These are phyloP conservation scores for Diaporthe nobilis DNA, from an alignment of 2,329 filamentous ascomycete genomes.

Conservation along the genomic window DNA sequence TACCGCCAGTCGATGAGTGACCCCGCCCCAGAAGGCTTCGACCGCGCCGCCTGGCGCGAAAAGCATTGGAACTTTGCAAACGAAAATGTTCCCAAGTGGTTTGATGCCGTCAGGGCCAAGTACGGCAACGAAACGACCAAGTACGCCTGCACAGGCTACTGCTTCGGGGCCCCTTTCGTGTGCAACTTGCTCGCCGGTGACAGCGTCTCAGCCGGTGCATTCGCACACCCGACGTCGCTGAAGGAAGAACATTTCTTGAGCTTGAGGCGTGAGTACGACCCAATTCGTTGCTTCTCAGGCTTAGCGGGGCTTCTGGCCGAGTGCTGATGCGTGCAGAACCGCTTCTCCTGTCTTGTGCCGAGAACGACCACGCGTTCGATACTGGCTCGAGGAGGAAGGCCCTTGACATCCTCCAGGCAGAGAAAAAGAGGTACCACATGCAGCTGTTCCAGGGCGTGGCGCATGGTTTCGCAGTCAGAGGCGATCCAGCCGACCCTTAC, in stretches of 20 bases:
- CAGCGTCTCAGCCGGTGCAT: conserved; percentile 59
- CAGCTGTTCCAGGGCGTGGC: conserved; percentile 73
- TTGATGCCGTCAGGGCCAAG: conserved; percentile 52
- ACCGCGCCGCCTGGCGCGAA: conserved; percentile 62
- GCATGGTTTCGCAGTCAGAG: conserved; percentile 76
- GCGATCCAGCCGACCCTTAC: conserved; percentile 61
- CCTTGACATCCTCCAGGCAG: conserved; percentile 57
- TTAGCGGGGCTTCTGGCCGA: background rate
- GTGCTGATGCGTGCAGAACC: conserved; percentile 50
- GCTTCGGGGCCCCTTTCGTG: conserved; percentile 61
- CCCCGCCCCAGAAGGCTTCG: conserved; percentile 56
- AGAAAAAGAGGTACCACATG: conserved; percentile 69
- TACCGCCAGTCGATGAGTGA: conserved; percentile 52
- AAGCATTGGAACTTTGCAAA: conserved; percentile 61
- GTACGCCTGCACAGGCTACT: conserved; percentile 59
- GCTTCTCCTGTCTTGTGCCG: conserved; percentile 61
- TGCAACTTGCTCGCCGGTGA: conserved; percentile 56
- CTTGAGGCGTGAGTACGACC: conserved; percentile 51
- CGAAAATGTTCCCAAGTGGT: conserved; percentile 61
- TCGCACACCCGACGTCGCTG: conserved; percentile 65
- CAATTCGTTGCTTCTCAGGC: background rate
- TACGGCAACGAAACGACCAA: conserved; percentile 53
- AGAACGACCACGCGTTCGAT: conserved; percentile 60
- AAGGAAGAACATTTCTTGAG: conserved; percentile 61
- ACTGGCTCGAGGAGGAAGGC: conserved; percentile 55